Evolutionary conservation across 129 eudicot species (phyloP).

Genomic region (Saposhnikovia divaricata): DNA sequence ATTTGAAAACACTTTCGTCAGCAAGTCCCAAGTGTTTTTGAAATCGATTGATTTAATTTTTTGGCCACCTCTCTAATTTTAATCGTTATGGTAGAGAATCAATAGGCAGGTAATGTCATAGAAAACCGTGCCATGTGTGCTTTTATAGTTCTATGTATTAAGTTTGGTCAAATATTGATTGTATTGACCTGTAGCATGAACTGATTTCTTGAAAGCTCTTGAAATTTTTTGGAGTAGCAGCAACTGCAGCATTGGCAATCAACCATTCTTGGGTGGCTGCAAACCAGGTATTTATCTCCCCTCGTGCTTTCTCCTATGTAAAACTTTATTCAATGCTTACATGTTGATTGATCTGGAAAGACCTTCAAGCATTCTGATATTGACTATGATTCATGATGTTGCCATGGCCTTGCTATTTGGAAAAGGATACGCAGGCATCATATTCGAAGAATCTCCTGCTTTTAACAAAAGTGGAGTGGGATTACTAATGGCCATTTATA

Average conservation of each 20-base stretch:
- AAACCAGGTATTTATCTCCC: conserved; percentile 60
- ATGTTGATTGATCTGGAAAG: neutral
- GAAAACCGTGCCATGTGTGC: neutral
- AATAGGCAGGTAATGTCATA: neutral
- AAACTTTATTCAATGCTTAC: neutral
- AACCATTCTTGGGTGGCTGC: conserved; percentile 98
- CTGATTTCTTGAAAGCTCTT: conserved; percentile 83
- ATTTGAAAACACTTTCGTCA: neutral
- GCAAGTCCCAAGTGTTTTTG: neutral
- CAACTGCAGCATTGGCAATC: conserved; percentile 80
- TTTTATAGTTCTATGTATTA: neutral
- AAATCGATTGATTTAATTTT: neutral
- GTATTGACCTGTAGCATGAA: conserved; percentile 9
- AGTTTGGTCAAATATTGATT: neutral
- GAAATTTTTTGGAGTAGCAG: conserved; percentile 86
- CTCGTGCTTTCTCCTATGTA: conserved; percentile 1
- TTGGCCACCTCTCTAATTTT: neutral
- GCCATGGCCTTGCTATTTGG: conserved; percentile 93
- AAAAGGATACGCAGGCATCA: conserved; percentile 86
- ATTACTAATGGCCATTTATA: conserved; percentile 88
- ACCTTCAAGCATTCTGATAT: conserved; percentile 2
- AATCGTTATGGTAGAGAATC: neutral
- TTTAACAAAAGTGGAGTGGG: conserved; percentile 99
- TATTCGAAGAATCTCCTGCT: conserved; percentile 96
- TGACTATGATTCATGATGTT: conserved; percentile 54